phyloP scores from a whole-genome alignment of 2,329 filamentous ascomycete species.

The Penicillium paneum region DNA sequence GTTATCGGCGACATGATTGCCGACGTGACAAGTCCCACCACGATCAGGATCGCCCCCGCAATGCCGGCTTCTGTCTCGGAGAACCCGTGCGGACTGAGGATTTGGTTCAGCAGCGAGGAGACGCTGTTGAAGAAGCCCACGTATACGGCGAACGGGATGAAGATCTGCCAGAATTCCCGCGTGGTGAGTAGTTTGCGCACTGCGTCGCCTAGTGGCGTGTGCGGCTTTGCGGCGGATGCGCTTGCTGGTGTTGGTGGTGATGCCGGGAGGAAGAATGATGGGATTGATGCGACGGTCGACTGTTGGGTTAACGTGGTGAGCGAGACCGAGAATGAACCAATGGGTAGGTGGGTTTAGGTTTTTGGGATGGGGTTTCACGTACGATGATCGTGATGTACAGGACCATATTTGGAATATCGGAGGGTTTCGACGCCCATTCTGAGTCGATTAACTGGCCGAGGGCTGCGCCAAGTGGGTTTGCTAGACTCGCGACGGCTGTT shows the following conservation, averaged over 20 bases:
- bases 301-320: conserved; percentile 23
- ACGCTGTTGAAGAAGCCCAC: conserved; percentile 92
- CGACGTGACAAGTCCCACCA: conserved; percentile 75
- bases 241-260: conserved; percentile 73
- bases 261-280: conserved; percentile 76
- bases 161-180: conserved; percentile 73
- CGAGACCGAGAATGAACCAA: neutral
- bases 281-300: conserved; percentile 64
- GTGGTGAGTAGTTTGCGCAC: conserved; percentile 57
- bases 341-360: neutral
- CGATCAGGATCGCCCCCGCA: conserved; percentile 81
- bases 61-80: conserved; percentile 81
- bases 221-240: conserved; percentile 59
- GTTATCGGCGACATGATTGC: conserved; percentile 77
- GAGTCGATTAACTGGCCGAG: conserved; percentile 84
- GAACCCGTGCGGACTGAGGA: conserved; percentile 82
- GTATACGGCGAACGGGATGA: conserved; percentile 77
- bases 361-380: conserved; percentile 34
- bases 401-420: conserved; percentile 74
- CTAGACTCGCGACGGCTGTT: conserved; percentile 78
- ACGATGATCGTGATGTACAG: conserved; percentile 82
- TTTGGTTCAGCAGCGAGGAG: conserved; percentile 84
- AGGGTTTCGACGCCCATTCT: conserved; percentile 62
- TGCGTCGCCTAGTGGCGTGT: conserved; percentile 53
- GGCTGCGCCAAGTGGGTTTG: conserved; percentile 87